Evolutionary conservation across 2,329 filamentous ascomycete genomes (phyloP).

Genomic region (Fusarium sublunatum): DNA sequence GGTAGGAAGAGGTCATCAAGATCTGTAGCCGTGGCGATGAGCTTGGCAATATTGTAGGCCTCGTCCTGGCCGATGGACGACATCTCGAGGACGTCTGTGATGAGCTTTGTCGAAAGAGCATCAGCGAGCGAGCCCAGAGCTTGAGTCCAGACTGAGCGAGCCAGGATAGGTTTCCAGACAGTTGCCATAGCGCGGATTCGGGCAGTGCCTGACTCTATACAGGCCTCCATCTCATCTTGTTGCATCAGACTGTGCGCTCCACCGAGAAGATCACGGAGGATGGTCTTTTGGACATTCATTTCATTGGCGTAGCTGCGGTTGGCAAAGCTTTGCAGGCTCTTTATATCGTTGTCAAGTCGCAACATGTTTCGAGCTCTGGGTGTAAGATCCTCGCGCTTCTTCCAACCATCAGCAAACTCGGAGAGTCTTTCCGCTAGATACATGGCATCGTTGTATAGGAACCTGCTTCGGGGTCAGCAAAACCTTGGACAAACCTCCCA

Average conservation of each 20-base stretch:
- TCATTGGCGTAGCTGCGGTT: constrained; percentile 71
- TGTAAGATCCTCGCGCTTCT: constrained; percentile 63
- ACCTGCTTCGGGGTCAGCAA: constrained; percentile 56
- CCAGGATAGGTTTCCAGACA: constrained; percentile 68
- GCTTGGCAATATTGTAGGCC: constrained; percentile 68
- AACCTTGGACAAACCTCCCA: not conserved
- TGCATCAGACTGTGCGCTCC: constrained; percentile 70
- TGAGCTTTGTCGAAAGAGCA: constrained; percentile 68
- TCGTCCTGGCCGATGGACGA: constrained; percentile 71
- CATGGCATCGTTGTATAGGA: constrained; percentile 74
- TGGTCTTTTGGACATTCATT: constrained; percentile 69
- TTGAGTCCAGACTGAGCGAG: constrained; percentile 71
- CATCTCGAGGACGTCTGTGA: constrained; percentile 71
- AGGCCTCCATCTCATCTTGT: constrained; percentile 64
- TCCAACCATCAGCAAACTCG: constrained; percentile 63
- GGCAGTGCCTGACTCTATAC: constrained; percentile 63
- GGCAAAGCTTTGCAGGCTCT: constrained; percentile 69
- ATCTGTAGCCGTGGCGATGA: constrained; percentile 67
- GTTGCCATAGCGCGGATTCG: constrained; percentile 65
- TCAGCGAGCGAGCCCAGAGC: constrained; percentile 71
- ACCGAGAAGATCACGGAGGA: constrained; percentile 70
- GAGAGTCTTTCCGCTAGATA: constrained; percentile 69
- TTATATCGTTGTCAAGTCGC: constrained; percentile 69
- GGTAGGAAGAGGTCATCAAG: constrained; percentile 71
- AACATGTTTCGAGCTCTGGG: constrained; percentile 64